Evolutionary conservation across 2,329 filamentous ascomycete species (phyloP).

Genomic region (Fusarium circinatum): DNA sequence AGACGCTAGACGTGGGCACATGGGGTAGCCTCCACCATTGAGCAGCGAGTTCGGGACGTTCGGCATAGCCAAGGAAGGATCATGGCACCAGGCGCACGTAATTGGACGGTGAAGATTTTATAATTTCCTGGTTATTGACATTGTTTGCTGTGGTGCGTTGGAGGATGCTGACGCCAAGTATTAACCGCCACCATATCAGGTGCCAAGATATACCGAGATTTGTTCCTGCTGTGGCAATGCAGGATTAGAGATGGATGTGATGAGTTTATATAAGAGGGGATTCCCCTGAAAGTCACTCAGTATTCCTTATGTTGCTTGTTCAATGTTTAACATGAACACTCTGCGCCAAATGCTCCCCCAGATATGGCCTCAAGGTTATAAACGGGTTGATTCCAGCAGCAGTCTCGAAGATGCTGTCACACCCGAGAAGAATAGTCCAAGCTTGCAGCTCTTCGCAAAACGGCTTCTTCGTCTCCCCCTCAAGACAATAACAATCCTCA

Average conservation of each 20-base stretch:
- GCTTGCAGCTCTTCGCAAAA: neutral
- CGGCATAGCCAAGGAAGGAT: neutral
- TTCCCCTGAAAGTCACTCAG: no score
- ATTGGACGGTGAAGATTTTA: neutral
- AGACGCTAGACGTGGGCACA: neutral
- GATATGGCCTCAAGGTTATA: neutral
- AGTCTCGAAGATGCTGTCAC: neutral
- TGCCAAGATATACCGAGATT: neutral
- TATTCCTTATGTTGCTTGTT: no score
- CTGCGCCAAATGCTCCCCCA: neutral
- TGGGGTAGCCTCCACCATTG: neutral
- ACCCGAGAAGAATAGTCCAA: neutral
- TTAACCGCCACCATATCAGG: neutral
- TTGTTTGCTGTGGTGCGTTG: accelerated
- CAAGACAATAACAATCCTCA: neutral
- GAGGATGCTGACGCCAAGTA: neutral
- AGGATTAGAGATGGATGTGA: neutral
- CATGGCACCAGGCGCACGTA: neutral
- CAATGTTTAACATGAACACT: neutral
- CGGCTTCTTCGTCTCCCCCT: neutral
- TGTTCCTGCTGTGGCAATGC: neutral
- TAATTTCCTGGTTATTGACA: neutral
- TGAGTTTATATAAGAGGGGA: neutral
- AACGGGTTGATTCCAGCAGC: neutral
- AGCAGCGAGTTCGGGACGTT: neutral